Conservation (phyloP, 2,329 filamentous ascomycete genomes). For the Aspergillus terreus region DNA sequence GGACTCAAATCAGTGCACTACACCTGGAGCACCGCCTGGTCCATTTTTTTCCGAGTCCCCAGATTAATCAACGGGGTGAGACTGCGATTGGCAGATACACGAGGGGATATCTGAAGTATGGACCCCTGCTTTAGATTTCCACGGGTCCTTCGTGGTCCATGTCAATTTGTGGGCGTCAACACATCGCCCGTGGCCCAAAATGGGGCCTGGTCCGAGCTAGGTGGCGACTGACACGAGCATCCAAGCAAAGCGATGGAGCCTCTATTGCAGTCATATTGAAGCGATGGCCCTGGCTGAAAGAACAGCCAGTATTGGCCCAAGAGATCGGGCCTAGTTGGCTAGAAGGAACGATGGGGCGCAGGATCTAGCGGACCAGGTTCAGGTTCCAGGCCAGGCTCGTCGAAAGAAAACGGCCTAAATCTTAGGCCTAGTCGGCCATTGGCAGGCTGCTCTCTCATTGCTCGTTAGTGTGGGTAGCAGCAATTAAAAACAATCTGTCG, state of each 20-base stretch:
- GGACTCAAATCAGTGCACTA: not conserved
- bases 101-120: conserved; percentile 1
- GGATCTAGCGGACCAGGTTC: conserved; percentile 4
- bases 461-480: not conserved
- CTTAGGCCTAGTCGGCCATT: not conserved
- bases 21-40: not conserved
- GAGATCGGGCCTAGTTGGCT: conserved; percentile 11
- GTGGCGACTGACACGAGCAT: conserved; percentile 1
- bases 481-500: not conserved
- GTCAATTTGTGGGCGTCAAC: conserved; percentile 1
- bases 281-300: conserved; percentile 1
- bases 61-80: not conserved
- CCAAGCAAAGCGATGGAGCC: not conserved
- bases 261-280: conserved; percentile 3
- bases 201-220: not conserved
- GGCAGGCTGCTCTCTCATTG: not conserved
- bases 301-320: conserved; percentile 1
- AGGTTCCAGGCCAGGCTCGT: conserved; percentile 1
- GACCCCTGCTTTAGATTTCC: conserved; percentile 2
- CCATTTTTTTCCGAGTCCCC: conserved; percentile 2
- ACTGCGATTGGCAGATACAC: conserved; percentile 3
- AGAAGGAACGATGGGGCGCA: conserved; percentile 10
- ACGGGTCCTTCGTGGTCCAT: conserved; percentile 2
- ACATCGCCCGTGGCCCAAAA: not conserved
- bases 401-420: not conserved